A percentile compares a stretch with the other conserved stretches of the same genome.
These are phyloP conservation scores for Suzukiozyma palmioleophila DNA, from an alignment of 1,139 yeast species.

Conservation along the genomic window DNA sequence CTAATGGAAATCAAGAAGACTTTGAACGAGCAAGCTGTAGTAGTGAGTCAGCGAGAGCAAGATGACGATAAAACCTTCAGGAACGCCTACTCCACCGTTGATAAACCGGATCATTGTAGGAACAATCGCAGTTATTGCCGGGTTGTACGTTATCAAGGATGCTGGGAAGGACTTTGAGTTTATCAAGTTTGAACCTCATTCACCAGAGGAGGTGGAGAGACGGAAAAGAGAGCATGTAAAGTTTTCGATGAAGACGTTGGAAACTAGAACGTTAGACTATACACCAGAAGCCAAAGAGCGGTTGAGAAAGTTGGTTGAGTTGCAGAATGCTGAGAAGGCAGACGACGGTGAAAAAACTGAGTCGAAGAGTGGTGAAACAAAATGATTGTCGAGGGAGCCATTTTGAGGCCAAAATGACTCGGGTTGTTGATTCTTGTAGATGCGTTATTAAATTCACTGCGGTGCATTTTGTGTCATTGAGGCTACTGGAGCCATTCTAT, in stretches of 20 bases:
- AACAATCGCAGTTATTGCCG: slow-evolving; percentile 31
- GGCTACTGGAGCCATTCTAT: too few relatives aligned
- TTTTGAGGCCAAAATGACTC: background rate
- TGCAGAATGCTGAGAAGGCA: slow-evolving; percentile 10
- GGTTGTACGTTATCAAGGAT: slow-evolving; percentile 29
- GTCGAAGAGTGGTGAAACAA: background rate
- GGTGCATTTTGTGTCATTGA: too few relatives aligned
- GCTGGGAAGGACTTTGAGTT: slow-evolving; percentile 39
- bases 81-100: slow-evolving; percentile 33
- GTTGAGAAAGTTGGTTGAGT: slow-evolving; percentile 19
- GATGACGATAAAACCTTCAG: slow-evolving; percentile 3
- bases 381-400: background rate
- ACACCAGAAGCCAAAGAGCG: slow-evolving; percentile 43
- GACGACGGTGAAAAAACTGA: slow-evolving; percentile 1
- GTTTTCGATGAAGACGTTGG: slow-evolving; percentile 27
- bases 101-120: slow-evolving; percentile 33
- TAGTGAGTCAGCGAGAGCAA: slow-evolving; percentile 3
- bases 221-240: slow-evolving; percentile 32
- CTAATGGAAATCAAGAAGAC: too few relatives aligned
- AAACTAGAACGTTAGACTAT: slow-evolving; percentile 36
- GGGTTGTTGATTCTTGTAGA: too few relatives aligned
- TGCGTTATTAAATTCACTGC: too few relatives aligned
- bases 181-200: slow-evolving; percentile 36
- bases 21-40: too few relatives aligned
- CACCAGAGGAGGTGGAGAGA: slow-evolving; percentile 37